phyloP scores from a whole-genome alignment of 176 grass and related monocot genomes.

The maize (Zea mays) region DNA sequence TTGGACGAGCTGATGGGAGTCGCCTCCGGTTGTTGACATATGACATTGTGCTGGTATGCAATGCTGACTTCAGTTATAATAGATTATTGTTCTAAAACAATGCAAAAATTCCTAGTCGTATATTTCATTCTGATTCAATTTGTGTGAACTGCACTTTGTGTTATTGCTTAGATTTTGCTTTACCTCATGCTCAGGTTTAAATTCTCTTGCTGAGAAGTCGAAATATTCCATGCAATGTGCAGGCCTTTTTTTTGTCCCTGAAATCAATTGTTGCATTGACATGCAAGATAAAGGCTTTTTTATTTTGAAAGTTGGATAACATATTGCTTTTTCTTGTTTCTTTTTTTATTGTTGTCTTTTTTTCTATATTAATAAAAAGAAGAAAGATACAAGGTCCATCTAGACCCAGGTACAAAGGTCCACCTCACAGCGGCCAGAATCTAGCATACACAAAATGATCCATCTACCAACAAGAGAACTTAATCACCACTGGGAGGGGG shows the following conservation, averaged over 20 bases:
- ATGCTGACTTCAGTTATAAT: neutral
- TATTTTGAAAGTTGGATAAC: neutral
- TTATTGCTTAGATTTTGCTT: slow-evolving; percentile 24
- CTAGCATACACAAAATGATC: too few species aligned
- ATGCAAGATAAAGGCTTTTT: slow-evolving; percentile 4
- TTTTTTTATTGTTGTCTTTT: neutral
- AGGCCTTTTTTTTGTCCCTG: neutral
- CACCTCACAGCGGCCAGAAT: too few species aligned
- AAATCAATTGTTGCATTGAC: neutral
- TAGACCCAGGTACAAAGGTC: too few species aligned
- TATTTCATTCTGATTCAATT: slow-evolving; percentile 14
- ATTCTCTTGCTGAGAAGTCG: neutral
- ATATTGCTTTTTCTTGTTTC: slow-evolving; percentile 28
- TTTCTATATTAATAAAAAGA: too few species aligned
- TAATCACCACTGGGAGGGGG: too few species aligned
- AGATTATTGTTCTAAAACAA: neutral
- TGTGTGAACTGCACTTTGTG: slow-evolving; percentile 15
- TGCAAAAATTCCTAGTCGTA: neutral
- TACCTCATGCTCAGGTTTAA: neutral
- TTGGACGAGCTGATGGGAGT: slow-evolving; percentile 85
- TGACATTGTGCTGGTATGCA: slow-evolving; percentile 91
- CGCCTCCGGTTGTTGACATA: slow-evolving; percentile 86
- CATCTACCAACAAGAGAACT: too few species aligned
- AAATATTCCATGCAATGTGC: slow-evolving; percentile 10
- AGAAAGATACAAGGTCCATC: too few species aligned